phyloP scores from a whole-genome alignment of 1,139 yeast genomes.

The Pneumocystis murina region DNA sequence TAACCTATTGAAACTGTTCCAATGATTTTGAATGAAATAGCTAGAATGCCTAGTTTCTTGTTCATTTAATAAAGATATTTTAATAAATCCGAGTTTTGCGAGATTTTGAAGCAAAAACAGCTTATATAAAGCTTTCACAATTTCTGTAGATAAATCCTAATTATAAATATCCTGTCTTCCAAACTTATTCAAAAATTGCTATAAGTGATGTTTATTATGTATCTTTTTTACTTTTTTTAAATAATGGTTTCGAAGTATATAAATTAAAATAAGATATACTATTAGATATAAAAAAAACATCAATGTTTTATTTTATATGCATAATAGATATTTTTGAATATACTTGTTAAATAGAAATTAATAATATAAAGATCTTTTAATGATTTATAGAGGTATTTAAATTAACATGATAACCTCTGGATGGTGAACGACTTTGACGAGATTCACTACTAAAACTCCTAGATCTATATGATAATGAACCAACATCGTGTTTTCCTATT shows the following conservation, averaged over 20 bases:
- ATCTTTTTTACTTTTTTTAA: too few relatives aligned
- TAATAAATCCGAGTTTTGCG: background rate
- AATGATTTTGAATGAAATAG: background rate
- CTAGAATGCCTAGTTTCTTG: background rate
- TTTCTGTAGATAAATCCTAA: too few relatives aligned
- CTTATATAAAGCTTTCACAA: too few relatives aligned
- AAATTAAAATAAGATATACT: too few relatives aligned
- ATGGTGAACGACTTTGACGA: background rate
- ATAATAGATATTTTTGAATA: too few relatives aligned
- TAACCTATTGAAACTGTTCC: background rate
- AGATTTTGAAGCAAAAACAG: background rate
- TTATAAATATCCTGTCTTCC: background rate
- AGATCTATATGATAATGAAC: slow-evolving; percentile 1
- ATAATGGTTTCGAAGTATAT: too few relatives aligned
- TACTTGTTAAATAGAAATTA: background rate
- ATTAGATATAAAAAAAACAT: too few relatives aligned
- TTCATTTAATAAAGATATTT: background rate
- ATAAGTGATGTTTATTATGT: too few relatives aligned
- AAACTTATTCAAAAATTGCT: background rate
- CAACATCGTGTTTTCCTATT: slow-evolving; percentile 7
- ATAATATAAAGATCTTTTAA: background rate
- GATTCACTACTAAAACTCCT: background rate
- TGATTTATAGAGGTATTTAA: background rate
- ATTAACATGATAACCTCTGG: background rate
- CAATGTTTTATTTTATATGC: too few relatives aligned